A percentile compares a stretch with the other conserved stretches of the same genome.
Evolutionary conservation across 352 stramenopile genomes (phyloP).

Genomic region (Sclerospora graminicola): DNA sequence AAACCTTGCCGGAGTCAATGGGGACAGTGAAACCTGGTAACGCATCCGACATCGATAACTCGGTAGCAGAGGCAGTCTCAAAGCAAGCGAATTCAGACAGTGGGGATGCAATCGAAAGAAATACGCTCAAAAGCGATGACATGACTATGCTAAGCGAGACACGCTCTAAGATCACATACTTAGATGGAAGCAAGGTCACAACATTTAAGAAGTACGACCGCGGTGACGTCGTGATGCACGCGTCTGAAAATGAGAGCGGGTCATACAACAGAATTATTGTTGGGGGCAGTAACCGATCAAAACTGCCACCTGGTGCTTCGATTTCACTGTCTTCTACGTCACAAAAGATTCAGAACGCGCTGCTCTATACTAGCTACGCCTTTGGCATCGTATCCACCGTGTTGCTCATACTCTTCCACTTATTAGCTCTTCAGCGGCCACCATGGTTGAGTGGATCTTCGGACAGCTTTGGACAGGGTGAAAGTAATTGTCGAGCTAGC

Average conservation of each 20-base stretch:
- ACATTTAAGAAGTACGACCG: constrained; percentile 33
- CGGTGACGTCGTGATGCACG: constrained; percentile 7
- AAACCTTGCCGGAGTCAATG: constrained; percentile 13
- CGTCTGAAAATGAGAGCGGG: constrained; percentile 12
- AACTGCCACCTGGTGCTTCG: constrained; percentile 39
- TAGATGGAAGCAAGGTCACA: constrained; percentile 22
- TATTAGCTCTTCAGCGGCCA: constrained; percentile 36
- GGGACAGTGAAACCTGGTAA: constrained; percentile 25
- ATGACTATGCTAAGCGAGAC: constrained; percentile 21
- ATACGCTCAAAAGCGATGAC: constrained; percentile 14
- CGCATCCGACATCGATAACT: constrained; percentile 18
- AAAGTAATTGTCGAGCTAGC: constrained; percentile 7
- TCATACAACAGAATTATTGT: constrained; percentile 28
- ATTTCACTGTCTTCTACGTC: constrained; percentile 39
- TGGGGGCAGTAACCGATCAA: constrained; percentile 38
- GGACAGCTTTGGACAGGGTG: constrained; percentile 5
- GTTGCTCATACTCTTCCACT: constrained; percentile 47
- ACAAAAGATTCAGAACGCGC: constrained; percentile 33
- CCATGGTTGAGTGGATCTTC: constrained; percentile 26
- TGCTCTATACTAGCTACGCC: constrained; percentile 37
- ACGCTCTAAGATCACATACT: constrained; percentile 24
- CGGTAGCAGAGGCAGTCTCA: constrained; percentile 14
- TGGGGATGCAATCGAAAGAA: constrained; percentile 8
- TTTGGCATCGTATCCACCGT: constrained; percentile 35
- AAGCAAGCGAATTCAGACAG: constrained; percentile 16